Percentiles rank a stretch among this genome's conserved stretches.
These are phyloP conservation scores for Erodium texanum DNA, from an alignment of 441 rosid species.

Conservation along the genomic window DNA sequence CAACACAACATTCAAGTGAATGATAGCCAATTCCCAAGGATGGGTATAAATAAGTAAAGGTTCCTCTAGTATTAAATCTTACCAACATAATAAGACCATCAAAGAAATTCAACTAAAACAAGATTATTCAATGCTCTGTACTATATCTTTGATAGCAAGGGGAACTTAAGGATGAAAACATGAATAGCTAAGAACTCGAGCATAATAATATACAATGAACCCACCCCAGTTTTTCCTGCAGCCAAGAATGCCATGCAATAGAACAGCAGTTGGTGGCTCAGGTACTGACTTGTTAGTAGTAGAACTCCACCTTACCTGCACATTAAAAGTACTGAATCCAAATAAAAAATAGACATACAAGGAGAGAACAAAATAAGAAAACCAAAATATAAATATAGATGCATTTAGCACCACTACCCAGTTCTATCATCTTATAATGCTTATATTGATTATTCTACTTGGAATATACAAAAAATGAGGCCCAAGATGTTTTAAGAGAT, in stretches of 20 bases:
- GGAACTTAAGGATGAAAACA: not conserved
- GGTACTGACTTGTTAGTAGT: constrained; percentile 54
- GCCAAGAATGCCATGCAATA: constrained; percentile 87
- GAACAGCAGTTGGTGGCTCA: constrained; percentile 89
- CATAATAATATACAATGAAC: constrained; percentile 11
- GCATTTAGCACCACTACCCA: too few species aligned
- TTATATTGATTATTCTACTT: too few species aligned
- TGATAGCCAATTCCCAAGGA: too few species aligned
- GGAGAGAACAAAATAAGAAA: not conserved
- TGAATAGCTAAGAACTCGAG: constrained; percentile 1
- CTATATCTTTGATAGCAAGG: not conserved
- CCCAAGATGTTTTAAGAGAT: too few species aligned
- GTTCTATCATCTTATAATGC: too few species aligned
- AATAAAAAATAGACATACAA: not conserved
- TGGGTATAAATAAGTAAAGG: too few species aligned
- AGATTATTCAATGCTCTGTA: not conserved
- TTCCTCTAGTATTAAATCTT: too few species aligned
- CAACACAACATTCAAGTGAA: too few species aligned
- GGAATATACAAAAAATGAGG: too few species aligned
- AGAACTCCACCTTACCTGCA: constrained; percentile 79
- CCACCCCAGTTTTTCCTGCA: constrained; percentile 89
- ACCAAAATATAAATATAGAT: not conserved
- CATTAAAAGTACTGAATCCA: not conserved
- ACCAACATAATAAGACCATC: too few species aligned
- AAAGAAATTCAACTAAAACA: not conserved